These are phyloP conservation scores for Leucosporidium scottii DNA, from an alignment of 768 basidiomycete genomes.

Conservation along the genomic window DNA sequence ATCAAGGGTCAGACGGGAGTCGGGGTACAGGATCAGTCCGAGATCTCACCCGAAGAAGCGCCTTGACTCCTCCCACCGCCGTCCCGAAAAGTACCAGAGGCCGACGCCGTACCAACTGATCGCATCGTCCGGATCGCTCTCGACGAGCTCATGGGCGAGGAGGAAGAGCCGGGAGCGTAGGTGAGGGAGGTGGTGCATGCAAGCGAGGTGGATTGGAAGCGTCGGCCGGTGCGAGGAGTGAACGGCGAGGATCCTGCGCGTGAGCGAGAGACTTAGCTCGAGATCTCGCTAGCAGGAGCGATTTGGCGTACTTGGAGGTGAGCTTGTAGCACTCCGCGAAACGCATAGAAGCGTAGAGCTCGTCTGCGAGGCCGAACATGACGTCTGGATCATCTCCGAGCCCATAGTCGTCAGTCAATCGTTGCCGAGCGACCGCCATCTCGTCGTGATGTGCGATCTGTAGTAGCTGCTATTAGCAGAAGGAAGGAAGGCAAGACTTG, in stretches of 20 bases:
- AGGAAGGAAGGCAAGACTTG: too few relatives aligned
- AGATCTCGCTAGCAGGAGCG: constrained; percentile 2
- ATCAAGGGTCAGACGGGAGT: too few relatives aligned
- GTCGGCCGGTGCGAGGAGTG: constrained; percentile 82
- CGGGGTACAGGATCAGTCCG: neutral
- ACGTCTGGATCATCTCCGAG: constrained; percentile 90
- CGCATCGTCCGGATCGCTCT: constrained; percentile 83
- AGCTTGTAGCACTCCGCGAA: constrained; percentile 92
- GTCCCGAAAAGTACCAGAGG: constrained; percentile 83
- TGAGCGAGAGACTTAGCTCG: neutral
- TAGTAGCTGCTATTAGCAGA: neutral
- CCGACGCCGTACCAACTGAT: constrained; percentile 98
- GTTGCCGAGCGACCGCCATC: constrained; percentile 67
- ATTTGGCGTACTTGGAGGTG: constrained; percentile 58
- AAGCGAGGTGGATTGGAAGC: constrained; percentile 89
- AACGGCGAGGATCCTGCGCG: constrained; percentile 66
- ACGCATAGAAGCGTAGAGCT: constrained; percentile 74
- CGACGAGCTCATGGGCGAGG: constrained; percentile 90
- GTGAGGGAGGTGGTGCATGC: constrained; percentile 92
- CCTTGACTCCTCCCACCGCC: constrained; percentile 82
- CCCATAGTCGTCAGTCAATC: constrained; percentile 73
- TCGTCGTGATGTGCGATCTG: constrained; percentile 71
- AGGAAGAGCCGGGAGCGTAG: constrained; percentile 90
- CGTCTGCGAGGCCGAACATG: constrained; percentile 80
- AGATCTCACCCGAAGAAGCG: constrained; percentile 79